Evolutionary conservation across 2,329 filamentous ascomycete species (phyloP).

Genomic region (Cladosporium halotolerans): DNA sequence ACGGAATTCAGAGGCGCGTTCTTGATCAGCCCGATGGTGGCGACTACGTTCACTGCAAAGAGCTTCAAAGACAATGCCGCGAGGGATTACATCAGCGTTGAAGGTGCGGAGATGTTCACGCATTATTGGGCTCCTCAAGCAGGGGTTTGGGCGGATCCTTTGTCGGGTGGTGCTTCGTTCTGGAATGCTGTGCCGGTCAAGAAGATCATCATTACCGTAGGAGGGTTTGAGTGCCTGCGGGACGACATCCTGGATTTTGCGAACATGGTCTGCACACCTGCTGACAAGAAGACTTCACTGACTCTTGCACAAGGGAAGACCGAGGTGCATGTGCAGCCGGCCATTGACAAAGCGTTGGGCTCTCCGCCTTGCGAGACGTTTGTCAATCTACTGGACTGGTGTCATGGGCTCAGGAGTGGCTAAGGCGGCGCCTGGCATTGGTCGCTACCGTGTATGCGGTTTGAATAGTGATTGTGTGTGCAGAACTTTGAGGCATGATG

Average conservation of each 20-base stretch:
- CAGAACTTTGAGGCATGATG: too few species aligned
- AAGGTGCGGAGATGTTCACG: not conserved
- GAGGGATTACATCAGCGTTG: not conserved
- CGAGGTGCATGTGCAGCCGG: conserved; percentile 2
- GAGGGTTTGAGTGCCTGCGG: not conserved
- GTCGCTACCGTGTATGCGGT: too few species aligned
- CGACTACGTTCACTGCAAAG: not conserved
- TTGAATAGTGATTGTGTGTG: too few species aligned
- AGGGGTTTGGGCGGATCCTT: not conserved
- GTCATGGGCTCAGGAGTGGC: too few species aligned
- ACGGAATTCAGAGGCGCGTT: not conserved
- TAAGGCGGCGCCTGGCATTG: too few species aligned
- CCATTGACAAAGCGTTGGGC: not conserved
- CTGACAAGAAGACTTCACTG: not conserved
- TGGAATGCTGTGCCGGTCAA: not conserved
- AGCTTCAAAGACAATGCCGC: conserved; percentile 1
- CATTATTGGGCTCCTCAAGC: not conserved
- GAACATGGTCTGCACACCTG: not conserved
- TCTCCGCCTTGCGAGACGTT: not conserved
- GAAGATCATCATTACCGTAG: not conserved
- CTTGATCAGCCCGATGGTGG: conserved; percentile 2
- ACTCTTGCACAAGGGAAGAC: not conserved
- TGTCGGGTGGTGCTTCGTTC: not conserved
- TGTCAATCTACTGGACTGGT: not conserved
- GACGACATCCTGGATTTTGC: not conserved